Evolutionary conservation across 208 protist genomes (phyloP).

Genomic region (Leishmania arabica): DNA sequence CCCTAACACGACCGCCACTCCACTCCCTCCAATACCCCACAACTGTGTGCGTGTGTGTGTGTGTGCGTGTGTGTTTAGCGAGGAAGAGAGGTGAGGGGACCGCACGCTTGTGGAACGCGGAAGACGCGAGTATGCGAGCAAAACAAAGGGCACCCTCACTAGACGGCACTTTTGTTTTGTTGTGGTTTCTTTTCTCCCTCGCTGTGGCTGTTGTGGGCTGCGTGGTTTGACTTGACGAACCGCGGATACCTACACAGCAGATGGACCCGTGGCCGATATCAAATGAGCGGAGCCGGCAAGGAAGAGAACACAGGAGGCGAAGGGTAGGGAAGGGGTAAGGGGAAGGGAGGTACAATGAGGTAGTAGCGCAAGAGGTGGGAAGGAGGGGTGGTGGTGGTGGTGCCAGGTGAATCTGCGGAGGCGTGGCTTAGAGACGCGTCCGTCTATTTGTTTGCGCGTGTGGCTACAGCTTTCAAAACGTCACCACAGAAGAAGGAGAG

Average conservation of each 20-base stretch:
- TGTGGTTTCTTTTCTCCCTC: no score
- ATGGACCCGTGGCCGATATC: neutral
- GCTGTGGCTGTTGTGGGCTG: no score
- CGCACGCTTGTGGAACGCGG: no score
- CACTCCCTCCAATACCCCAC: neutral
- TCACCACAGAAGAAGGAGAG: neutral
- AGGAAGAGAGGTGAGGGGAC: neutral
- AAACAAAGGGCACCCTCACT: no score
- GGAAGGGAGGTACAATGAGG: neutral
- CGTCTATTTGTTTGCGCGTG: neutral
- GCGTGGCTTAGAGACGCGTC: neutral
- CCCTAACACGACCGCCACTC: neutral
- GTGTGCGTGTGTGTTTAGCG: neutral
- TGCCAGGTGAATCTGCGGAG: neutral
- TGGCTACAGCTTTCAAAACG: neutral
- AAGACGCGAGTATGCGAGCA: no score
- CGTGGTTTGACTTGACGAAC: no score
- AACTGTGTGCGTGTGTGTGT: no score
- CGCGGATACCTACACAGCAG: no score
- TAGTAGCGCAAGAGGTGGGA: neutral
- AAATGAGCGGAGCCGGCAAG: neutral
- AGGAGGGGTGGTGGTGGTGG: no score
- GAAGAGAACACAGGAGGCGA: neutral
- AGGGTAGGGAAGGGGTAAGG: neutral
- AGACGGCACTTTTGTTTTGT: no score